Conservation (phyloP, 1,139 yeast genomes). For the Nakaseomyces delphensis region DNA sequence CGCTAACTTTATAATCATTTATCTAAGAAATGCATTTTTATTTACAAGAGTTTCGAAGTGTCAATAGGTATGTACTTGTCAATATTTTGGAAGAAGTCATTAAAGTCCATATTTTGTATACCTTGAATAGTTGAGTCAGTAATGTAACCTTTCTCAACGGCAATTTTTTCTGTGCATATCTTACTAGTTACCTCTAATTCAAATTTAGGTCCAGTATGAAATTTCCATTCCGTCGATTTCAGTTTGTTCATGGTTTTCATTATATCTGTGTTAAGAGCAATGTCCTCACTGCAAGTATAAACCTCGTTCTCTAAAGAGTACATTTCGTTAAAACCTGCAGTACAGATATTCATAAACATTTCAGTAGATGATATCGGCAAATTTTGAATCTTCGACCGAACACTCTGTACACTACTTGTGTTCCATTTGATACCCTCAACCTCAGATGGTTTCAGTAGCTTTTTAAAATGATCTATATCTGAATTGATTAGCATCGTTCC, state of each 20-base stretch:
- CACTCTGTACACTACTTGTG: slow-evolving; percentile 66
- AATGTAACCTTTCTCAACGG: slow-evolving; percentile 27
- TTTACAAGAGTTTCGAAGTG: slow-evolving; percentile 4
- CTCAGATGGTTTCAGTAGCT: slow-evolving; percentile 46
- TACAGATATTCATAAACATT: slow-evolving; percentile 21
- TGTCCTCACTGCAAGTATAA: slow-evolving; percentile 23
- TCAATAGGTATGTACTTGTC: not conserved
- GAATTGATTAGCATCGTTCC: slow-evolving; percentile 87
- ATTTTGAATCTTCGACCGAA: slow-evolving; percentile 68
- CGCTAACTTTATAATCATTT: too few species aligned
- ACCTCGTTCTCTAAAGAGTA: slow-evolving; percentile 8
- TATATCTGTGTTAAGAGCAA: slow-evolving; percentile 20
- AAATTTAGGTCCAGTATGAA: slow-evolving; percentile 26
- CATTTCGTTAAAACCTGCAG: slow-evolving; percentile 18
- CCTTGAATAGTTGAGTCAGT: slow-evolving; percentile 13
- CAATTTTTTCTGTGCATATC: slow-evolving; percentile 10
- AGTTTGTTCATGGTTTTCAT: slow-evolving; percentile 16
- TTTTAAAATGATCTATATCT: slow-evolving; percentile 47
- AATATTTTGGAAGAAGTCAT: slow-evolving; percentile 43
- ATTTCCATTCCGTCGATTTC: slow-evolving; percentile 26
- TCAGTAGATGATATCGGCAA: slow-evolving; percentile 31
- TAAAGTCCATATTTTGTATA: slow-evolving; percentile 34
- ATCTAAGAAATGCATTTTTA: too few species aligned
- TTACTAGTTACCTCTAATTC: slow-evolving; percentile 14
- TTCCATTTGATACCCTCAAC: slow-evolving; percentile 40